Evolutionary conservation across 2,329 filamentous ascomycete genomes (phyloP).

Genomic region (Capronia americana): DNA sequence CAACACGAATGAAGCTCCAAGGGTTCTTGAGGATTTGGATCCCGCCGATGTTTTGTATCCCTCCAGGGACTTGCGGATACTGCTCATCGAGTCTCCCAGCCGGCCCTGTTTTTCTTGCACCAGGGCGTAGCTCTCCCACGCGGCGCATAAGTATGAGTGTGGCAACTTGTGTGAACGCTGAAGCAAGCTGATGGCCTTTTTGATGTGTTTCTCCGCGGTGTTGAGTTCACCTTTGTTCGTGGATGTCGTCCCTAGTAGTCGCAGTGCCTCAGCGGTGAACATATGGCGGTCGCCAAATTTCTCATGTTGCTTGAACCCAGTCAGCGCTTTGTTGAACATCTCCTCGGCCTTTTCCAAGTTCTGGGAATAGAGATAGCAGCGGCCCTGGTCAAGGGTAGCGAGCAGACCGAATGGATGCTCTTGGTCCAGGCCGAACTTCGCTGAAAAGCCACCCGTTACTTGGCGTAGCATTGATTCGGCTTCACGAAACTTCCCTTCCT

Average conservation of each 20-base stretch:
- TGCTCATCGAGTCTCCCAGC: constrained; percentile 1
- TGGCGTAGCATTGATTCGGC: neutral
- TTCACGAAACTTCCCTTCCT: neutral
- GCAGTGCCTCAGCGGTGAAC: neutral
- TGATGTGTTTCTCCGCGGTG: neutral
- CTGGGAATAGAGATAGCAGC: neutral
- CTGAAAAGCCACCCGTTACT: neutral
- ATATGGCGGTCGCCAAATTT: constrained; percentile 3
- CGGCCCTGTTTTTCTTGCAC: neutral
- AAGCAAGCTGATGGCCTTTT: neutral
- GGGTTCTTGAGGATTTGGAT: neutral
- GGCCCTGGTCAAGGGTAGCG: neutral
- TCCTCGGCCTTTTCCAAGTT: neutral
- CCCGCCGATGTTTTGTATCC: constrained; percentile 3
- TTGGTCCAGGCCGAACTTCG: neutral
- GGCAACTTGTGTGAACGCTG: neutral
- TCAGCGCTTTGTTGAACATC: constrained; percentile 4
- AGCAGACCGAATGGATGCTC: neutral
- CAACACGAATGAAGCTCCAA: neutral
- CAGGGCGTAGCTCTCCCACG: neutral
- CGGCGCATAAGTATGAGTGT: neutral
- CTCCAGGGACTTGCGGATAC: neutral
- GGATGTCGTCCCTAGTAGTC: neutral
- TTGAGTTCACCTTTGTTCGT: neutral
- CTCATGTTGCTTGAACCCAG: neutral